phyloP scores from a whole-genome alignment of 805 yeast species.

The Cyberlindnera mycetangii region DNA sequence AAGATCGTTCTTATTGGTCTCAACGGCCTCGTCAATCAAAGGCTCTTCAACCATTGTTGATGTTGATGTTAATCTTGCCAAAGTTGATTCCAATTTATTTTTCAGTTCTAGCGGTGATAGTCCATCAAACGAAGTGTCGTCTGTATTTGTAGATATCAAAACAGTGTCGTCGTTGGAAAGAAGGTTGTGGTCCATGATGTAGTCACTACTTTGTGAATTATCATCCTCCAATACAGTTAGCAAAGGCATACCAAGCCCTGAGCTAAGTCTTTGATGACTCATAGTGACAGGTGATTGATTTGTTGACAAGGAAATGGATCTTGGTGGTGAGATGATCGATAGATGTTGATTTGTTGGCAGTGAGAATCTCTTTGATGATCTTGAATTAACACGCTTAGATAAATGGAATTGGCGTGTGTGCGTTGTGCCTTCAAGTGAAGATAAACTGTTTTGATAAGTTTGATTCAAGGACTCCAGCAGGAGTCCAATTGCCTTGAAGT shows the following conservation, averaged over 20 bases:
- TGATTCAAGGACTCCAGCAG: conserved; percentile 10
- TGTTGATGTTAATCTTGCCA: conserved; percentile 14
- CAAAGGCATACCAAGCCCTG: conserved; percentile 28
- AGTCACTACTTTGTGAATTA: conserved; percentile 11
- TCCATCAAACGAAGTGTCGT: conserved; percentile 7
- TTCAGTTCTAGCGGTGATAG: conserved; percentile 20
- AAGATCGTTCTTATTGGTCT: conserved; percentile 14
- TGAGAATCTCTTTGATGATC: conserved; percentile 23
- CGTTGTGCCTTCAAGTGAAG: conserved; percentile 9
- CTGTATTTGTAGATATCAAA: conserved; percentile 15
- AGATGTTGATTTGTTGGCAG: conserved; percentile 17
- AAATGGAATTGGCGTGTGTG: conserved; percentile 14
- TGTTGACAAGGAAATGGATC: conserved; percentile 14
- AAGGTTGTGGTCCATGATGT: conserved; percentile 17
- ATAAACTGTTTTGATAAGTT: conserved; percentile 11
- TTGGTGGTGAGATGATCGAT: conserved; percentile 9
- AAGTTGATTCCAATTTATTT: conserved; percentile 21
- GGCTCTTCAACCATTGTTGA: conserved; percentile 3
- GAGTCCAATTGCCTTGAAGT: conserved; percentile 15
- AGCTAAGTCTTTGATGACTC: conserved; percentile 25
- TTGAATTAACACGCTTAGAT: conserved; percentile 10
- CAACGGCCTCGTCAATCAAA: neutral
- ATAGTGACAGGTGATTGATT: conserved; percentile 3
- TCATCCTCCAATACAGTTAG: conserved; percentile 28
- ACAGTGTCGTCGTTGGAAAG: conserved; percentile 29